These are phyloP conservation scores for Cytospora mali DNA, from an alignment of 2,329 filamentous ascomycete genomes.

Conservation along the genomic window DNA sequence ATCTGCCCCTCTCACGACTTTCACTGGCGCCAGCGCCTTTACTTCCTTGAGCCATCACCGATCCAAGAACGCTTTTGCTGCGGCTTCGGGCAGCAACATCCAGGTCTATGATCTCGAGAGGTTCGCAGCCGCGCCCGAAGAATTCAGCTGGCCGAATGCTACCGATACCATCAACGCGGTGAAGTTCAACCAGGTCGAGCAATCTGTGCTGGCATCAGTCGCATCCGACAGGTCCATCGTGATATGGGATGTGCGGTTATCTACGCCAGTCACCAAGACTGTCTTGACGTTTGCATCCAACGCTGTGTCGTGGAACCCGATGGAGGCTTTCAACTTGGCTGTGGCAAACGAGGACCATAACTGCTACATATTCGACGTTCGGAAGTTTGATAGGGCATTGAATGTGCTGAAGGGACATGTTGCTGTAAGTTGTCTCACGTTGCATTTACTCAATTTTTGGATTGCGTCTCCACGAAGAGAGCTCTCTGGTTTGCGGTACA, in stretches of 20 bases:
- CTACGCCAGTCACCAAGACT: constrained; percentile 78
- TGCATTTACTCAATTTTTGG: constrained; percentile 42
- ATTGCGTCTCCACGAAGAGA: background rate
- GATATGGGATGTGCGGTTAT: constrained; percentile 84
- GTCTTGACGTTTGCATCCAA: constrained; percentile 83
- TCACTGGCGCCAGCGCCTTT: constrained; percentile 80
- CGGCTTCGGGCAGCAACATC: constrained; percentile 69
- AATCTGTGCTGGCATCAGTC: constrained; percentile 82
- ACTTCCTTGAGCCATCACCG: constrained; percentile 84
- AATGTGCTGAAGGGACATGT: constrained; percentile 93
- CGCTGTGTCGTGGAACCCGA: constrained; percentile 88
- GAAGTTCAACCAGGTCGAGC: constrained; percentile 92
- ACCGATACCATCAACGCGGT: constrained; percentile 89
- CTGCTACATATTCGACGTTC: constrained; percentile 86
- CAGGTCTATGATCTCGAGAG: constrained; percentile 87
- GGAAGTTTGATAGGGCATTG: constrained; percentile 82
- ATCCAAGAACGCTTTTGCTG: constrained; percentile 76
- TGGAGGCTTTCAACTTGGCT: constrained; percentile 84
- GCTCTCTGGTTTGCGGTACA: background rate
- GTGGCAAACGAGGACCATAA: constrained; percentile 95
- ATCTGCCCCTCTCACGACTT: constrained; percentile 77
- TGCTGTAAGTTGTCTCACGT: constrained; percentile 36
- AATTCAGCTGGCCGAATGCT: constrained; percentile 82
- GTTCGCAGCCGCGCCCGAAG: constrained; percentile 78
- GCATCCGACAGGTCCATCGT: constrained; percentile 85